Evolutionary conservation across 495 filamentous ascomycete genomes (phyloP).

Genomic region (Penicillium coprophilum): DNA sequence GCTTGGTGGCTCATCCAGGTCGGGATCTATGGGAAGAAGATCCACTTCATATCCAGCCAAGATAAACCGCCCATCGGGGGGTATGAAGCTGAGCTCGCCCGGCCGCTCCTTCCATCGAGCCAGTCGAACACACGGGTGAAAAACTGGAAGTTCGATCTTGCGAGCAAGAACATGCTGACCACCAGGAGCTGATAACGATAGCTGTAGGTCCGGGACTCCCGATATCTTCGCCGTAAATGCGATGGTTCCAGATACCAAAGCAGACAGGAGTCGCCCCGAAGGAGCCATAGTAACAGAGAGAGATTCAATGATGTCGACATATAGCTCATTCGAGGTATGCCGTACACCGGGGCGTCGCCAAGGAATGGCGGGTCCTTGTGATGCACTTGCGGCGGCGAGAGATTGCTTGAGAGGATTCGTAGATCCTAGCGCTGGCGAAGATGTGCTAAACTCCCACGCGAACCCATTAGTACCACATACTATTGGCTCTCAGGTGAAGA

Average conservation of each 20-base stretch:
- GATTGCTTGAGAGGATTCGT: constrained; percentile 48
- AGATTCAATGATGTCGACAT: constrained; percentile 93
- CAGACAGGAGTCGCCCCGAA: constrained; percentile 80
- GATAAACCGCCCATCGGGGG: constrained; percentile 93
- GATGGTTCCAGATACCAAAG: constrained; percentile 87
- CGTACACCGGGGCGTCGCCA: constrained; percentile 92
- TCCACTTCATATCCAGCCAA: constrained; percentile 94
- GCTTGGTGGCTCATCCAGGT: constrained; percentile 45
- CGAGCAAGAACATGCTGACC: constrained; percentile 70
- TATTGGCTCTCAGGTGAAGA: not conserved
- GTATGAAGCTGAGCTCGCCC: constrained; percentile 90
- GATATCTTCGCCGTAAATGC: constrained; percentile 94
- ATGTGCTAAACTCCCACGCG: constrained; percentile 26
- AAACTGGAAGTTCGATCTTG: constrained; percentile 84
- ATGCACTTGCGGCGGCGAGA: constrained; percentile 38
- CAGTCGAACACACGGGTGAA: constrained; percentile 92
- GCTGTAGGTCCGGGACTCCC: constrained; percentile 82
- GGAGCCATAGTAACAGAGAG: constrained; percentile 84
- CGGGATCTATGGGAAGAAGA: constrained; percentile 64
- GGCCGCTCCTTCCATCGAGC: constrained; percentile 82
- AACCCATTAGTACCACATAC: not conserved
- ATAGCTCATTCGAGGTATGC: constrained; percentile 95
- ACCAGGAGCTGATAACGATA: constrained; percentile 75
- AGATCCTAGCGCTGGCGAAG: constrained; percentile 45
- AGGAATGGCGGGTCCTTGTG: constrained; percentile 61